Evolutionary conservation across 805 yeast genomes (phyloP).

Genomic region (Saturnispora gosingensis): DNA sequence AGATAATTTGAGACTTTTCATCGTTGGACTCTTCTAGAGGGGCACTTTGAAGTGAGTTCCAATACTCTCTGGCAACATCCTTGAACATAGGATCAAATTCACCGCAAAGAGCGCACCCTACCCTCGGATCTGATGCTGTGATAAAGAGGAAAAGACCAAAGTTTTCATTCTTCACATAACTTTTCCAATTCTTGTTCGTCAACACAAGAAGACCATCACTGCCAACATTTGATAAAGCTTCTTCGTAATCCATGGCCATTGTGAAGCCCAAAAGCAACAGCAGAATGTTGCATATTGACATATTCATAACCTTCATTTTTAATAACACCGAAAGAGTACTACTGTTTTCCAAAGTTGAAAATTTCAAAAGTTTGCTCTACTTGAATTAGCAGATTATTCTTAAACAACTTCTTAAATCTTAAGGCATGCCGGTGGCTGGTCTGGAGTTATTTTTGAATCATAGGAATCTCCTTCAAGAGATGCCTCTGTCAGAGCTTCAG

Average conservation of each 20-base stretch:
- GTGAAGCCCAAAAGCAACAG: constrained; percentile 10
- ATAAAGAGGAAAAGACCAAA: constrained; percentile 55
- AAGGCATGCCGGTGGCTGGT: constrained; percentile 2
- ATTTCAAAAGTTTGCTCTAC: neutral
- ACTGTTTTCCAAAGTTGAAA: neutral
- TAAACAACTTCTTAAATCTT: neutral
- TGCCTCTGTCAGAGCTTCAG: constrained; percentile 52
- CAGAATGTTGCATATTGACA: constrained; percentile 2
- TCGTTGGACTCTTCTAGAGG: constrained; percentile 35
- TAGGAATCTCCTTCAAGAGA: constrained; percentile 32
- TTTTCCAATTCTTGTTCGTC: constrained; percentile 52
- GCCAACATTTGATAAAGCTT: constrained; percentile 11
- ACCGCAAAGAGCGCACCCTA: constrained; percentile 70
- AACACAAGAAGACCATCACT: constrained; percentile 22
- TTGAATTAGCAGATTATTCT: neutral
- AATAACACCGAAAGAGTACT: neutral
- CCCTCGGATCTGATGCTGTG: constrained; percentile 63
- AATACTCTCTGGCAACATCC: constrained; percentile 52
- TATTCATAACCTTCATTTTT: neutral
- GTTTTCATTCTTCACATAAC: constrained; percentile 52
- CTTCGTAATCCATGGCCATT: constrained; percentile 15
- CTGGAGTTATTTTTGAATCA: neutral
- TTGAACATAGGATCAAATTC: constrained; percentile 60
- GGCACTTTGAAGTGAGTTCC: constrained; percentile 29
- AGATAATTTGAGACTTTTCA: constrained; percentile 36